Conservation (phyloP, 2,329 filamentous ascomycete genomes). For the Aureobasidium namibiae region DNA sequence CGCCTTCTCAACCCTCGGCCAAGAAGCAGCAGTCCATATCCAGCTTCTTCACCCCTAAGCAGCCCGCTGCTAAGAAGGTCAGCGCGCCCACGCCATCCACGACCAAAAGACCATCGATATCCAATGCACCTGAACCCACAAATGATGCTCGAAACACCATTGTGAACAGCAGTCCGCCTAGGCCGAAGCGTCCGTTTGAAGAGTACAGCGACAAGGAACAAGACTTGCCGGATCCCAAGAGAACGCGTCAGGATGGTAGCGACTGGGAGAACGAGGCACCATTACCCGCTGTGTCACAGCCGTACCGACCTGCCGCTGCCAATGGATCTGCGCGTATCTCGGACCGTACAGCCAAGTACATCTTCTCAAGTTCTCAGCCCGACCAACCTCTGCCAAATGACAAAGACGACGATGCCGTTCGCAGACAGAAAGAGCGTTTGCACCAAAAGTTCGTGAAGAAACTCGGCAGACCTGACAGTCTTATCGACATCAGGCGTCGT, state of each 20-base stretch:
- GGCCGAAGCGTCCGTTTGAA: slow-evolving; percentile 27
- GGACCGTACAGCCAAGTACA: slow-evolving; percentile 49
- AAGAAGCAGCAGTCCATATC: slow-evolving; percentile 78
- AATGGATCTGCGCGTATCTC: slow-evolving; percentile 19
- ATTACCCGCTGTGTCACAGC: slow-evolving; percentile 13
- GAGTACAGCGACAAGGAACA: slow-evolving; percentile 33
- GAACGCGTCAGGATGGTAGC: slow-evolving; percentile 12
- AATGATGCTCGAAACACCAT: neutral
- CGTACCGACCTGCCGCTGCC: slow-evolving; percentile 20
- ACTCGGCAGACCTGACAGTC: slow-evolving; percentile 75
- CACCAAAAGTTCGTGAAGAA: slow-evolving; percentile 86
- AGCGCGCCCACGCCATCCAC: slow-evolving; percentile 64
- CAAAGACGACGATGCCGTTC: slow-evolving; percentile 43
- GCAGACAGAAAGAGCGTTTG: slow-evolving; percentile 58
- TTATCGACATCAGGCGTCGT: slow-evolving; percentile 57
- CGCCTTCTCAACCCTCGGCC: slow-evolving; percentile 22
- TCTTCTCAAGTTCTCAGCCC: slow-evolving; percentile 46
- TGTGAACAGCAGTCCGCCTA: neutral
- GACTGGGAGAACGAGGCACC: slow-evolving; percentile 12
- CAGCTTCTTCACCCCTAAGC: slow-evolving; percentile 62
- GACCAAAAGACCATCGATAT: slow-evolving; percentile 11
- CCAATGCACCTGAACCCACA: slow-evolving; percentile 15
- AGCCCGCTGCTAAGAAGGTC: slow-evolving; percentile 45
- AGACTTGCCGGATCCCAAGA: slow-evolving; percentile 30
- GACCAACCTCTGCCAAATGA: slow-evolving; percentile 25